Conservation (phyloP, 768 basidiomycete genomes). For the Amylocystis lapponica region DNA sequence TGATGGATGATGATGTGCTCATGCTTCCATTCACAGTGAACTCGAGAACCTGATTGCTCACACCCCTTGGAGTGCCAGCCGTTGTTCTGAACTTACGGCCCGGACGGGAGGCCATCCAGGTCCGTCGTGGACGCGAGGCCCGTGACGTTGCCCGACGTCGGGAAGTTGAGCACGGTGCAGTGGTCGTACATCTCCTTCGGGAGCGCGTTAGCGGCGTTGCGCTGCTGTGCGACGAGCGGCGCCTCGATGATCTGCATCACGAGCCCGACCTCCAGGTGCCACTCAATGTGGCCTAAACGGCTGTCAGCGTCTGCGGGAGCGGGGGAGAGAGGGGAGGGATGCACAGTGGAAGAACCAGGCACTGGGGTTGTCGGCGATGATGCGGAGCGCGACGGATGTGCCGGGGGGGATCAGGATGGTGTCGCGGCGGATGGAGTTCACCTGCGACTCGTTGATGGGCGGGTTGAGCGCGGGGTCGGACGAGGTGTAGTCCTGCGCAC, state of each 20-base stretch:
- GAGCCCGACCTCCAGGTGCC: slow-evolving; percentile 82
- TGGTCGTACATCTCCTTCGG: slow-evolving; percentile 66
- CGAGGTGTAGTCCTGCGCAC: slow-evolving; percentile 64
- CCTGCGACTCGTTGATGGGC: slow-evolving; percentile 66
- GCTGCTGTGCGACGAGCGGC: slow-evolving; percentile 61
- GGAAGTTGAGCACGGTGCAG: slow-evolving; percentile 56
- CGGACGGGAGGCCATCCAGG: slow-evolving; percentile 54
- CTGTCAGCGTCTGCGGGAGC: too few species aligned
- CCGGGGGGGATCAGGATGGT: slow-evolving; percentile 72
- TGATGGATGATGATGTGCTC: too few species aligned
- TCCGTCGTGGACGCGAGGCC: slow-evolving; percentile 69
- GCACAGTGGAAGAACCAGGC: slow-evolving; percentile 81
- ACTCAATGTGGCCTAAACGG: slow-evolving; percentile 68
- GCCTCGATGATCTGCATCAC: slow-evolving; percentile 84
- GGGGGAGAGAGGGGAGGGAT: slow-evolving; percentile 21
- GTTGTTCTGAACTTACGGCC: slow-evolving; percentile 67
- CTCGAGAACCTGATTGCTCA: too few species aligned
- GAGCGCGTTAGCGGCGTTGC: slow-evolving; percentile 36
- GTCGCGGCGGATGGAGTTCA: slow-evolving; percentile 91
- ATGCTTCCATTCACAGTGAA: too few species aligned
- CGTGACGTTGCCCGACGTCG: slow-evolving; percentile 80
- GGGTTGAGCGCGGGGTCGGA: slow-evolving; percentile 77
- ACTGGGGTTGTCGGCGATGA: slow-evolving; percentile 91
- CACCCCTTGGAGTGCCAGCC: slow-evolving; percentile 74
- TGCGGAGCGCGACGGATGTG: slow-evolving; percentile 64